Evolutionary conservation across 805 yeast genomes (phyloP).

Genomic region (Yarrowia sp.): DNA sequence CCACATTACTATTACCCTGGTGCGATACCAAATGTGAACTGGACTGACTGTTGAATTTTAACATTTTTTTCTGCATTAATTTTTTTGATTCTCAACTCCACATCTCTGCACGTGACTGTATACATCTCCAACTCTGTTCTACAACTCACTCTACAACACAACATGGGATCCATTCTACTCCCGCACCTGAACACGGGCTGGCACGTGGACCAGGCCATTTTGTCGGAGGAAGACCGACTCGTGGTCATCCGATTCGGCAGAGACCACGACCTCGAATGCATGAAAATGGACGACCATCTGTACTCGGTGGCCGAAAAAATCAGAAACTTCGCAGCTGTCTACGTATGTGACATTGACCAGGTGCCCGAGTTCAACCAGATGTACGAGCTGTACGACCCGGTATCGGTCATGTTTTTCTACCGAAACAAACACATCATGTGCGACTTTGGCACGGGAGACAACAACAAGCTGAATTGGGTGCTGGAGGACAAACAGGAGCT

Average conservation of each 20-base stretch:
- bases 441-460: conserved; percentile 97
- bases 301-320: conserved; percentile 78
- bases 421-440: conserved; percentile 95
- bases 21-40: too few relatives aligned
- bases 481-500: conserved; percentile 78
- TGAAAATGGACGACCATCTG: conserved; percentile 85
- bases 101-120: background rate
- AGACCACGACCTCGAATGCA: conserved; percentile 69
- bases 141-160: conserved; percentile 32
- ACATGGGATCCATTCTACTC: conserved; percentile 76
- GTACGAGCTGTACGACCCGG: conserved; percentile 88
- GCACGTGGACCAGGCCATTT: conserved; percentile 95
- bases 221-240: conserved; percentile 78
- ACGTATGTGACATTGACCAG: conserved; percentile 80
- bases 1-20: too few relatives aligned
- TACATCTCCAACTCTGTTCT: background rate
- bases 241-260: conserved; percentile 88
- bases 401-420: conserved; percentile 90
- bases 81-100: background rate
- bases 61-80: too few relatives aligned
- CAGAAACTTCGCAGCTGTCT: conserved; percentile 81
- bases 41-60: too few relatives aligned
- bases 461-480: conserved; percentile 85
- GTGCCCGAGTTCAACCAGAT: conserved; percentile 89
- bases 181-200: conserved; percentile 83